Evolutionary conservation across 352 stramenopile genomes (phyloP), one percentile per base, ranked within the genome.

Genomic region (Phytophthora palmivora): DNA sequence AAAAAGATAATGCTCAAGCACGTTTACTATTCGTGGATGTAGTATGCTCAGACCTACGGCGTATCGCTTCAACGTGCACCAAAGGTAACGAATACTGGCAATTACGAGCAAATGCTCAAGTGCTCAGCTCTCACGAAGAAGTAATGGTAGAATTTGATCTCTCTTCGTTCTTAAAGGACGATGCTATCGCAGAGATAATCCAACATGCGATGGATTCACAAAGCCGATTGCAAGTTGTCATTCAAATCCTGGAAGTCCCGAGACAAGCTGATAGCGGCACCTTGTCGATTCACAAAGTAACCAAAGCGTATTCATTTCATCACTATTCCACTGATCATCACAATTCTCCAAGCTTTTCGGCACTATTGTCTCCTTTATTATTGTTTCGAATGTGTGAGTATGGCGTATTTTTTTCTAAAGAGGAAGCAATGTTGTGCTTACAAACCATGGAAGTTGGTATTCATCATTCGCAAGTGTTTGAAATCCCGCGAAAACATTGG

Each of bases 231-330:
- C 45, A 63, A 42, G 26, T 72, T 36, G 19, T 52, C 12, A 32
- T 67, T 15, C 15, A 71, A 22, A 18, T 54, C 30, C 57, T 32
- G 4, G 63, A 63, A 60, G 18, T 21, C 2, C 18, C 16, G 26
- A 47, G 26, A 0, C 33, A 42, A 26, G 49, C 24, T 32, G 34
- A 34, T 32, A 59, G 3, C 22, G 37, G 11, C 3, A 36, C 2
- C 0, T 5, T 67, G 4, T 24, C 19, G 8, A 44, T 72, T 14
- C 60, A 59, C 16, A 48, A 70, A 7, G 52, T 80, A 4, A 72
- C 47, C 1, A 86, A 86, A 51, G 49, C 33, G 16, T 88, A 82
- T 24, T 18, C 59, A 14, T 81, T 86, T 57, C 71, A 80, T 18
- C 26, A 76, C 39, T 34, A 61, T 21, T 56, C 65, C 14, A 71